These are phyloP conservation scores for Cladosporium oxysporum DNA, from an alignment of 2,329 filamentous ascomycete species.

Conservation along the genomic window DNA sequence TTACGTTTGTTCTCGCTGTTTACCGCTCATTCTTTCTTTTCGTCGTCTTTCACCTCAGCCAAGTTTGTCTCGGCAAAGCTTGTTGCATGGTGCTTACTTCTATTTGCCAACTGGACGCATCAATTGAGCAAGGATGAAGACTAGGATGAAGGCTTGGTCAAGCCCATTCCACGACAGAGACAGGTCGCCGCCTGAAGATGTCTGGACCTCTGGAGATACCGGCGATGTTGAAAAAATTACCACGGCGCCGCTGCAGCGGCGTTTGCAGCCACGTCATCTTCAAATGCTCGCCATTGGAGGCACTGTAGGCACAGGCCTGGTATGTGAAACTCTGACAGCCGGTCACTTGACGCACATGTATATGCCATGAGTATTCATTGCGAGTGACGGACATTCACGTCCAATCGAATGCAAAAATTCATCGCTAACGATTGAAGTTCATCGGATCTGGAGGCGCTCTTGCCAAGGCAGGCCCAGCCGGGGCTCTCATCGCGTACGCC, in stretches of 20 bases:
- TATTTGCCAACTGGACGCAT: not conserved
- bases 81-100: not conserved
- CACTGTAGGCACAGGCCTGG: slow-evolving; percentile 17
- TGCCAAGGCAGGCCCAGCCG: slow-evolving; percentile 43
- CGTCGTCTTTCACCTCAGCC: not conserved
- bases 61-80: not conserved
- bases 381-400: not conserved
- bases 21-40: not conserved
- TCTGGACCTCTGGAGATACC: not conserved
- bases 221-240: slow-evolving; percentile 21
- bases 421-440: slow-evolving; percentile 22
- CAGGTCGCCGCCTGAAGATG: not conserved
- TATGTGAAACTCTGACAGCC: not conserved
- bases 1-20: not conserved
- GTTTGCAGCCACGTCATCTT: slow-evolving; percentile 38
- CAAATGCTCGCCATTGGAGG: slow-evolving; percentile 43
- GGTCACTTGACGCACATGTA: not conserved
- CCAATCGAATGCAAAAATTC: not conserved
- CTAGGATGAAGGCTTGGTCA: not conserved
- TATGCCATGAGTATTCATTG: slow-evolving; percentile 3
- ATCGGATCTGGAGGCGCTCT: slow-evolving; percentile 43
- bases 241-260: slow-evolving; percentile 38
- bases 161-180: not conserved
- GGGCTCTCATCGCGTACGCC: slow-evolving; percentile 46
- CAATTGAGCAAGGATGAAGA: not conserved